phyloP scores from a whole-genome alignment of 2,329 filamentous ascomycete genomes.

The Colletotrichum godetiae region DNA sequence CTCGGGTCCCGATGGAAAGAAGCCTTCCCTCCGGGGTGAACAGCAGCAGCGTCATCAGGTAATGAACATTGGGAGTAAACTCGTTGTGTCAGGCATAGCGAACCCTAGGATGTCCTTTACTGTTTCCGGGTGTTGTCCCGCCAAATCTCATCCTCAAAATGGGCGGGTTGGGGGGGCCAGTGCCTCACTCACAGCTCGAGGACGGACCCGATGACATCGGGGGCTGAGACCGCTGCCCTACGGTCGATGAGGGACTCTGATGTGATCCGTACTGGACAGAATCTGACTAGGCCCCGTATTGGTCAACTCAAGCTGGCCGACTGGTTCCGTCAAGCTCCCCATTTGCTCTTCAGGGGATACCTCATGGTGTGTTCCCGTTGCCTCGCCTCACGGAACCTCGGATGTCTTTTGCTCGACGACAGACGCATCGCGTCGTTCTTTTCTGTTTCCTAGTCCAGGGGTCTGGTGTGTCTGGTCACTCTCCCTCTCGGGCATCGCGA shows the following conservation, averaged over 20 bases:
- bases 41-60: background rate
- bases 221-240: background rate
- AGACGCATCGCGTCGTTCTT: background rate
- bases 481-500: background rate
- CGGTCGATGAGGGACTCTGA: background rate
- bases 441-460: background rate
- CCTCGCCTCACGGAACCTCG: constrained; percentile 7
- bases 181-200: background rate
- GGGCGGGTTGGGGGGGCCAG: background rate
- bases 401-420: background rate
- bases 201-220: background rate
- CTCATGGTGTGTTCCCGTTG: constrained; percentile 11
- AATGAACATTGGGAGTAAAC: background rate
- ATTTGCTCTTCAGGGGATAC: background rate
- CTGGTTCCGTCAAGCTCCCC: background rate
- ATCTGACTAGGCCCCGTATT: background rate
- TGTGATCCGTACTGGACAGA: background rate
- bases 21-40: background rate
- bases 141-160: background rate
- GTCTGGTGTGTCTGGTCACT: background rate
- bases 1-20: constrained; percentile 2
- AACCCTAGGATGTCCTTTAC: background rate
- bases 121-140: background rate
- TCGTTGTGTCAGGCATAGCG: background rate
- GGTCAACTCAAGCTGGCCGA: background rate